phyloP scores from a whole-genome alignment of 495 filamentous ascomycete genomes.

The Penicillium paradoxum region DNA sequence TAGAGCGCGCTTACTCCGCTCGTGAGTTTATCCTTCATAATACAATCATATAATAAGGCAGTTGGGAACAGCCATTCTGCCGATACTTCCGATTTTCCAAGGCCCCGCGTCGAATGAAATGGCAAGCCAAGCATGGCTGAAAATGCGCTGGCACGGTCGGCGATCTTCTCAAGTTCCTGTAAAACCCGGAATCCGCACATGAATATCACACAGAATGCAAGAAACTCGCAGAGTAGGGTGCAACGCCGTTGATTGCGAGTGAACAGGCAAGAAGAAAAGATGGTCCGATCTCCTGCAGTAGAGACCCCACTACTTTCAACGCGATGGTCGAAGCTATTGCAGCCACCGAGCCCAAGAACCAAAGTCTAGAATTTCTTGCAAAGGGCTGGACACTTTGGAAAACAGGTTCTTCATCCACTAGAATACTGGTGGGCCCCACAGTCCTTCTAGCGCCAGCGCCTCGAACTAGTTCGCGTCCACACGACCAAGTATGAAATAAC shows the following conservation, averaged over 20 bases:
- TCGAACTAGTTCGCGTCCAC: conserved; percentile 6
- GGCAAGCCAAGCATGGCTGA: background rate
- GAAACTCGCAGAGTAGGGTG: background rate
- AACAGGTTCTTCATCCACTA: conserved; percentile 1
- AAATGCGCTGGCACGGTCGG: background rate
- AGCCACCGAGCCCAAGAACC: conserved; percentile 2
- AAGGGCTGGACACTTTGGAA: conserved; percentile 2
- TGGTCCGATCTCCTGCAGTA: conserved; percentile 1
- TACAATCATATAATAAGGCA: background rate
- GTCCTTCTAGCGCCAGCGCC: conserved; percentile 5
- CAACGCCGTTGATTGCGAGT: background rate
- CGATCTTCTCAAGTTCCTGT: background rate
- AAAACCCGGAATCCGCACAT: background rate
- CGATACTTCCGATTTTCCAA: background rate
- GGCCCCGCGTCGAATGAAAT: background rate
- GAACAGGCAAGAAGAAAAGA: background rate
- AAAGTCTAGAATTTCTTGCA: conserved; percentile 4
- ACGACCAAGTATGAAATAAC: background rate
- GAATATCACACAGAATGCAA: background rate
- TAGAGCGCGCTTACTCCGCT: too few species aligned
- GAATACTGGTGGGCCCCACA: conserved; percentile 1
- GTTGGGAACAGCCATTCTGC: background rate
- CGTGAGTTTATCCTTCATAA: background rate
- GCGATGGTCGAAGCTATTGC: background rate
- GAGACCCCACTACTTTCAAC: background rate